phyloP scores from a whole-genome alignment of 441 rosid genomes.

The Populus hybrid region DNA sequence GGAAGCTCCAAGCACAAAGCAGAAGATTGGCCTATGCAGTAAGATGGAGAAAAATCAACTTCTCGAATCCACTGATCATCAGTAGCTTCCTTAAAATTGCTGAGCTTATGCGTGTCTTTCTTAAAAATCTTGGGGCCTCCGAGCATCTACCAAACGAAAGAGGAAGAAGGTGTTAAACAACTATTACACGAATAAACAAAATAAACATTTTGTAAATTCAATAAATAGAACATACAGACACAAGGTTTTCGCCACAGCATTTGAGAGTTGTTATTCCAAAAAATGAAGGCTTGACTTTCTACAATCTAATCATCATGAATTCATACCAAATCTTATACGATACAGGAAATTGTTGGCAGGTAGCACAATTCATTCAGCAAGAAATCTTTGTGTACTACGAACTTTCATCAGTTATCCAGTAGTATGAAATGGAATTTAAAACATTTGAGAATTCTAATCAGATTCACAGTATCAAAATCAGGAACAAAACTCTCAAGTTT shows the following conservation, averaged over 20 bases:
- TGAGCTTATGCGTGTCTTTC: neutral
- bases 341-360: neutral
- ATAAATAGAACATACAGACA: no score
- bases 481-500: neutral
- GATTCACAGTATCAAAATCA: neutral
- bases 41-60: slow-evolving; percentile 39
- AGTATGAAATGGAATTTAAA: neutral
- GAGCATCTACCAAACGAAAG: slow-evolving; percentile 16
- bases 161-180: neutral
- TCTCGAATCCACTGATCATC: slow-evolving; percentile 43
- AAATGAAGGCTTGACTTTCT: neutral
- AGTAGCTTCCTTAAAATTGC: neutral
- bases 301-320: neutral
- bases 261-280: neutral
- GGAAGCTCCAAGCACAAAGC: slow-evolving; percentile 44
- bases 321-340: neutral
- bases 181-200: neutral
- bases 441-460: neutral
- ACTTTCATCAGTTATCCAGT: neutral
- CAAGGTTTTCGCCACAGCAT: neutral
- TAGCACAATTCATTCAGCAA: neutral
- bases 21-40: slow-evolving; percentile 46
- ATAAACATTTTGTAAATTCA: neutral
- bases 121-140: slow-evolving; percentile 29
- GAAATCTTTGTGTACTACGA: neutral